phyloP scores from a whole-genome alignment of 345 rosid species.

The Bruguiera gymnorhiza region DNA sequence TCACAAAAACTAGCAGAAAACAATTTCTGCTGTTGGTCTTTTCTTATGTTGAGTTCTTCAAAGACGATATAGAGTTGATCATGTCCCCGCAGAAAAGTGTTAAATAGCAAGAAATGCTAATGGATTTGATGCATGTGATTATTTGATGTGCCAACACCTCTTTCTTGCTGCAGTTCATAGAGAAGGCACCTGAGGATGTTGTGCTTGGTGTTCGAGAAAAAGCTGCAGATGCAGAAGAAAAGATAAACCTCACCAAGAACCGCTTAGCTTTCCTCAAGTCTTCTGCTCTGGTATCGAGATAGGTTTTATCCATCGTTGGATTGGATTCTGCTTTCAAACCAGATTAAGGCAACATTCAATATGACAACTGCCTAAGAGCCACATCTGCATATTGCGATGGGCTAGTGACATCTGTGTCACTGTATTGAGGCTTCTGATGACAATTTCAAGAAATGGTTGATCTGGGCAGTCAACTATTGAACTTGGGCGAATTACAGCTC shows the following conservation, averaged over 20 bases:
- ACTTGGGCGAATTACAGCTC: neutral
- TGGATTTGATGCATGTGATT: conserved; percentile 4
- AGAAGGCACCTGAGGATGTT: conserved; percentile 81
- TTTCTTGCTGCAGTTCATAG: conserved; percentile 56
- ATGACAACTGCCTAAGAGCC: neutral
- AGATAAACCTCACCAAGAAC: conserved; percentile 71
- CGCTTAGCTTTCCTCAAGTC: conserved; percentile 77
- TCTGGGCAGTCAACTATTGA: neutral
- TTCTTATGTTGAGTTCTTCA: too few relatives aligned
- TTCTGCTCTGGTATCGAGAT: conserved; percentile 52
- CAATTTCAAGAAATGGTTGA: neutral
- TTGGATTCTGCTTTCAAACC: neutral
- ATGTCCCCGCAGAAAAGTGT: neutral
- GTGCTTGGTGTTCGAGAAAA: conserved; percentile 75
- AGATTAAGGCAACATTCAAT: neutral
- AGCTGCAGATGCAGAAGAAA: conserved; percentile 87
- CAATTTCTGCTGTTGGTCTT: too few relatives aligned
- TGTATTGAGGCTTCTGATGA: too few relatives aligned
- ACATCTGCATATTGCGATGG: neutral
- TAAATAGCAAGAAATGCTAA: neutral
- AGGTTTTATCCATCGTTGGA: conserved; percentile 8
- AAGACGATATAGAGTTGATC: too few relatives aligned
- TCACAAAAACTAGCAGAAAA: too few relatives aligned
- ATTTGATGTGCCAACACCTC: conserved; percentile 2
- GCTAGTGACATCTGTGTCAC: neutral